A percentile compares a stretch with the other conserved stretches of the same genome.
Evolutionary conservation across 352 stramenopile species (phyloP).

Genomic region (Pythium rhizo-oryzae): DNA sequence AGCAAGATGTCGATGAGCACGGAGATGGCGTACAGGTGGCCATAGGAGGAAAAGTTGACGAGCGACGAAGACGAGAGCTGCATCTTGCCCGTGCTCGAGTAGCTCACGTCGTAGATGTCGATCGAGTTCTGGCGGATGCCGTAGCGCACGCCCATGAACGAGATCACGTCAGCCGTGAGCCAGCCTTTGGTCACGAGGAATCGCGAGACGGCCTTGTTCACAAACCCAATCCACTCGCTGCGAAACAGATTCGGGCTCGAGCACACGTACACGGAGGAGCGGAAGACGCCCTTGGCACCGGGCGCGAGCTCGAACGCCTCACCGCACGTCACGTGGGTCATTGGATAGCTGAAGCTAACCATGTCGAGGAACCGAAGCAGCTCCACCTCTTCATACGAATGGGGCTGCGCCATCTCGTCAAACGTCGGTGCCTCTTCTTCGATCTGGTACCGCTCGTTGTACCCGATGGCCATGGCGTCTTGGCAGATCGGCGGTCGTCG

Average conservation of each 20-base stretch:
- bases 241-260: constrained; percentile 18
- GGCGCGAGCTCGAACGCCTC: constrained; percentile 16
- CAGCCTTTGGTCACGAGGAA: constrained; percentile 20
- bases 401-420: constrained; percentile 15
- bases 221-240: constrained; percentile 21
- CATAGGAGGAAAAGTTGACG: constrained; percentile 29
- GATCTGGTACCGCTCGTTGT: constrained; percentile 22
- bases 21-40: constrained; percentile 24
- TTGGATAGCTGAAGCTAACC: constrained; percentile 23
- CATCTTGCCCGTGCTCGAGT: constrained; percentile 9
- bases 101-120: constrained; percentile 24
- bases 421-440: constrained; percentile 11
- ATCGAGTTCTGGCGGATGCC: constrained; percentile 27
- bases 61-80: constrained; percentile 7
- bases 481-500: constrained; percentile 23
- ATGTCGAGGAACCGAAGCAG: constrained; percentile 22
- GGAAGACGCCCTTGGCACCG: constrained; percentile 6
- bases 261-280: constrained; percentile 17
- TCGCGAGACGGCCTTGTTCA: constrained; percentile 2
- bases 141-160: constrained; percentile 21
- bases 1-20: constrained; percentile 30
- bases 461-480: constrained; percentile 20
- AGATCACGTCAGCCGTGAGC: constrained; percentile 25
- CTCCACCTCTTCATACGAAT: constrained; percentile 14
- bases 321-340: constrained; percentile 20